These are phyloP conservation scores for Sarocladium kiliense DNA, from an alignment of 2,329 filamentous ascomycete genomes.

Conservation along the genomic window DNA sequence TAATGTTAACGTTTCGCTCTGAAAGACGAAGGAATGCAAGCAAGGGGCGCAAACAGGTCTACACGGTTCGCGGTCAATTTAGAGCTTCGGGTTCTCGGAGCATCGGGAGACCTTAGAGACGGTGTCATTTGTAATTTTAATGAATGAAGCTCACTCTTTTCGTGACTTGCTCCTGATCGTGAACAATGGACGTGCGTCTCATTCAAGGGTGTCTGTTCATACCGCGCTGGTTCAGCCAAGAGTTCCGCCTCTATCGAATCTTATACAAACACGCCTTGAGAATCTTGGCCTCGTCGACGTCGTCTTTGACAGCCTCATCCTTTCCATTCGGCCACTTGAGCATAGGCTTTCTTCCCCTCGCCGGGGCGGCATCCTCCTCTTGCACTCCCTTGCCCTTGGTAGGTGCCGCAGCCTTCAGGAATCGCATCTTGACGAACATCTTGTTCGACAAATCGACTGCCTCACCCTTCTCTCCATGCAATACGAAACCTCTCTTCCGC, in stretches of 20 bases:
- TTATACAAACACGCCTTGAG: slow-evolving; percentile 97
- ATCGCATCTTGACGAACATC: slow-evolving; percentile 98
- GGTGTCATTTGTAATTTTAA: not conserved
- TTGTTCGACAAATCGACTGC: slow-evolving; percentile 82
- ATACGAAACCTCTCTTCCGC: slow-evolving; percentile 73
- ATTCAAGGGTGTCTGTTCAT: too few species aligned
- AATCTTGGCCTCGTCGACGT: slow-evolving; percentile 58
- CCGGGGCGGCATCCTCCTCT: slow-evolving; percentile 49
- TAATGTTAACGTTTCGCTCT: slow-evolving; percentile 9
- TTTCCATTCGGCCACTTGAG: slow-evolving; percentile 45
- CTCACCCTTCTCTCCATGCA: slow-evolving; percentile 56
- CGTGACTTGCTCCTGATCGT: too few species aligned
- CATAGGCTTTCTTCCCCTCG: slow-evolving; percentile 42
- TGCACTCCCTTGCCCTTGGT: slow-evolving; percentile 68
- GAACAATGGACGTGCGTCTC: too few species aligned
- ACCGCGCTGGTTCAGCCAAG: too few species aligned
- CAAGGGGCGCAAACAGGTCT: not conserved
- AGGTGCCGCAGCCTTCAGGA: slow-evolving; percentile 76
- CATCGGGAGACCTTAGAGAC: not conserved
- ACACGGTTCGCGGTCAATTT: not conserved
- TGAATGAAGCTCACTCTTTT: not conserved
- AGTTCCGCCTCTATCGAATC: slow-evolving; percentile 57
- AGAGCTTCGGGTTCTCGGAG: not conserved
- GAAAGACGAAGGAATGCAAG: not conserved
- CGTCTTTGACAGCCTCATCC: slow-evolving; percentile 53